Percentiles rank a stretch among this genome's conserved stretches.
These are phyloP conservation scores for Pachyrhizus erosus DNA, from an alignment of 306 rosid genomes.

Conservation along the genomic window DNA sequence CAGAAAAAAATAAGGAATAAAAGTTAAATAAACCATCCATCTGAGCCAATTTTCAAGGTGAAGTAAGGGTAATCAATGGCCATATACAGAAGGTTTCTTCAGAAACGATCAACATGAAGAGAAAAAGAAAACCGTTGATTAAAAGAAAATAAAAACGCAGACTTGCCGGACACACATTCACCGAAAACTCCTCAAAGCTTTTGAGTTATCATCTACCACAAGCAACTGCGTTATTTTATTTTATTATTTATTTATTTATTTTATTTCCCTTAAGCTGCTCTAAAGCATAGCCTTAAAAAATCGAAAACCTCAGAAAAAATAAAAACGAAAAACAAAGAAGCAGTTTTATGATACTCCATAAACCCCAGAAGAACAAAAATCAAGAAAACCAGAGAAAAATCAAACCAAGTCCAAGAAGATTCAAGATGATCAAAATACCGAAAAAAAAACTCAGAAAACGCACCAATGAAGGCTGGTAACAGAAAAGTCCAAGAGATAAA, in stretches of 20 bases:
- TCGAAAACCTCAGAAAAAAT: background rate
- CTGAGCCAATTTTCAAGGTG: constrained; percentile 32
- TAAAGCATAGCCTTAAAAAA: constrained; percentile 10
- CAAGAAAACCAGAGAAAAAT: constrained; percentile 39
- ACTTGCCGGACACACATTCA: constrained; percentile 55
- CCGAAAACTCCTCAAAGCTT: constrained; percentile 41
- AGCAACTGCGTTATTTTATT: constrained; percentile 41
- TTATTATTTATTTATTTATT: background rate
- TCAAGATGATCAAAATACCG: constrained; percentile 2
- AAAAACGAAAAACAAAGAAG: background rate
- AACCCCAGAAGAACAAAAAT: constrained; percentile 40
- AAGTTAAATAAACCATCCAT: constrained; percentile 43
- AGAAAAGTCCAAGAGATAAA: constrained; percentile 49
- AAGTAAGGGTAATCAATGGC: constrained; percentile 35
- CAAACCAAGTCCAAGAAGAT: constrained; percentile 33
- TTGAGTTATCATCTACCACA: constrained; percentile 50
- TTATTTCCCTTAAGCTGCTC: background rate
- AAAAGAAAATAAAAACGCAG: constrained; percentile 42
- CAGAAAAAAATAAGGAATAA: constrained; percentile 1
- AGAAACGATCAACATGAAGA: constrained; percentile 45
- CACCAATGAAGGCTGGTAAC: constrained; percentile 64
- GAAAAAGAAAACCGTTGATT: constrained; percentile 26
- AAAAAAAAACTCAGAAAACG: constrained; percentile 37
- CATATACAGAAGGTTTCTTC: constrained; percentile 37
- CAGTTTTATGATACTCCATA: constrained; percentile 28